phyloP scores from a whole-genome alignment of 805 yeast genomes.

The Torulaspora franciscae region DNA sequence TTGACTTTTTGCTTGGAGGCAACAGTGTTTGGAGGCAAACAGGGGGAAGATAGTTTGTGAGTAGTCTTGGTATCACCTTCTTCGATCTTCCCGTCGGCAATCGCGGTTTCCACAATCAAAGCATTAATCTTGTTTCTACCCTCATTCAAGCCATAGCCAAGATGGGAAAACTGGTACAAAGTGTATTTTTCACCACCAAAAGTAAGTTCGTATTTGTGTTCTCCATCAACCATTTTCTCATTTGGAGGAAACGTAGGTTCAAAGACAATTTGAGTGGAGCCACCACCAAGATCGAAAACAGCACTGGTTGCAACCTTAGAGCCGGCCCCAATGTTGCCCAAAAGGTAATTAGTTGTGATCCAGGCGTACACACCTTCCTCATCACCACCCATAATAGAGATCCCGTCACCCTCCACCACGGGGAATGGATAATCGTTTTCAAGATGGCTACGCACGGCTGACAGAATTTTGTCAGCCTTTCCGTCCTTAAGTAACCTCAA shows the following conservation, averaged over 20 bases:
- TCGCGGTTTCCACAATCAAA: slow-evolving; percentile 51
- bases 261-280: slow-evolving; percentile 96
- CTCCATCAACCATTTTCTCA: slow-evolving; percentile 74
- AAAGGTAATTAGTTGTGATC: slow-evolving; percentile 90
- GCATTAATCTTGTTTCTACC: slow-evolving; percentile 81
- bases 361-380: slow-evolving; percentile 99
- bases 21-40: slow-evolving; percentile 72
- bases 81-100: slow-evolving; percentile 40
- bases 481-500: slow-evolving; percentile 77
- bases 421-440: slow-evolving; percentile 86
- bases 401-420: slow-evolving; percentile 79
- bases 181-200: slow-evolving; percentile 80
- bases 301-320: slow-evolving; percentile 86
- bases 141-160: slow-evolving; percentile 93
- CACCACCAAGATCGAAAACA: slow-evolving; percentile 97
- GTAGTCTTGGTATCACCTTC: slow-evolving; percentile 39
- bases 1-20: slow-evolving; percentile 61
- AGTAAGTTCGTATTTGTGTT: slow-evolving; percentile 71
- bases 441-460: slow-evolving; percentile 70
- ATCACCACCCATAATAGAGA: slow-evolving; percentile 90
- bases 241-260: slow-evolving; percentile 74
- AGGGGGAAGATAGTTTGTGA: slow-evolving; percentile 64
- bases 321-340: slow-evolving; percentile 83
- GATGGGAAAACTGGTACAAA: slow-evolving; percentile 89
- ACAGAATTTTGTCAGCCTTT: slow-evolving; percentile 64